phyloP scores from a whole-genome alignment of 345 rosid genomes.

The Mallotus nudiflorus region DNA sequence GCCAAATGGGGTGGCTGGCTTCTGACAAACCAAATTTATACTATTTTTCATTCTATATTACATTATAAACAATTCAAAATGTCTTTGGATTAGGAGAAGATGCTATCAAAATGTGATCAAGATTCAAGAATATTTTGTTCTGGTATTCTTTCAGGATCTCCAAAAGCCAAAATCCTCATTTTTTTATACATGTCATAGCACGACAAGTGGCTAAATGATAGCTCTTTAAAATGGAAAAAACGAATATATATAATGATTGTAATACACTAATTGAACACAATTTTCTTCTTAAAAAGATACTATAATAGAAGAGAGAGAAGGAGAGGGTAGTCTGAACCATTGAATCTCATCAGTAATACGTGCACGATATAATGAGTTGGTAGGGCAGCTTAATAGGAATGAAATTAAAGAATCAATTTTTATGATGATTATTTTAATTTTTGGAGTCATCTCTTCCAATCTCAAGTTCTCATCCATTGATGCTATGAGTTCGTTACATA shows the following conservation, averaged over 20 bases:
- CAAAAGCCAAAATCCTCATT: slow-evolving; percentile 28
- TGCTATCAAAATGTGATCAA: slow-evolving; percentile 6
- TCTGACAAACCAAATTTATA: neutral
- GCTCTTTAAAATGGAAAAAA: slow-evolving; percentile 10
- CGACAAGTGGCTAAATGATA: slow-evolving; percentile 30
- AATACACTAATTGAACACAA: slow-evolving; percentile 1
- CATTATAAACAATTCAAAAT: too few species aligned
- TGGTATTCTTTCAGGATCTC: slow-evolving; percentile 22
- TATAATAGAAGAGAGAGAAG: slow-evolving; percentile 39
- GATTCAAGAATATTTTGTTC: slow-evolving; percentile 15
- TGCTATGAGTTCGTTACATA: neutral
- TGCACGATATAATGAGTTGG: slow-evolving; percentile 8
- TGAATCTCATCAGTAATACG: slow-evolving; percentile 14
- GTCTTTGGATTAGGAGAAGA: neutral
- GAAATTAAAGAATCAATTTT: neutral
- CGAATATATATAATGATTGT: neutral
- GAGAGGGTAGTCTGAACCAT: neutral
- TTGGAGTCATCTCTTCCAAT: too few species aligned
- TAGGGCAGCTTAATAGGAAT: neutral
- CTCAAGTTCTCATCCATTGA: neutral
- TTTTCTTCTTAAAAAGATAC: slow-evolving; percentile 17
- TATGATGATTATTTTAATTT: too few species aligned
- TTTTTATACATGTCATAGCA: neutral
- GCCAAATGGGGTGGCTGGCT: too few species aligned
- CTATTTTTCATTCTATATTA: neutral